Percentiles rank a stretch among this genome's conserved stretches.
phyloP scores from a whole-genome alignment of 208 protist species.

The Leishmania martiniquensis region DNA sequence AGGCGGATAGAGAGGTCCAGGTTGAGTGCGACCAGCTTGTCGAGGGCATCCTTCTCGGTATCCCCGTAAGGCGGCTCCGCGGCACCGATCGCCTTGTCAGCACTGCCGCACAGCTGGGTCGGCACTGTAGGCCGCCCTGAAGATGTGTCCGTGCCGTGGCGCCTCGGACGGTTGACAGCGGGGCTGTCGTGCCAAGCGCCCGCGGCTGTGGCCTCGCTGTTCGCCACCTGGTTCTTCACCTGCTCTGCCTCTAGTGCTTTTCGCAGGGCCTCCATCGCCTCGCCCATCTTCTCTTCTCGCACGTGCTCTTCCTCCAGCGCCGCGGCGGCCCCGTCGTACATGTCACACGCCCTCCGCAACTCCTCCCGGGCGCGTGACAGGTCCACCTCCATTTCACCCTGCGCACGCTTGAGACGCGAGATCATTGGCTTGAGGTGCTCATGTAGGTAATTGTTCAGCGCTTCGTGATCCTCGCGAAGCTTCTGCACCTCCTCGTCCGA shows the following conservation, averaged over 20 bases:
- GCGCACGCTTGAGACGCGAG: slow-evolving; percentile 16
- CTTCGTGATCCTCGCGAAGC: slow-evolving; percentile 28
- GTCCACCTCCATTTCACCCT: slow-evolving; percentile 38
- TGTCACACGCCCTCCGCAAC: slow-evolving; percentile 22
- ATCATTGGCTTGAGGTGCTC: slow-evolving; percentile 36
- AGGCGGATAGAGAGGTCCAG: slow-evolving; percentile 40
- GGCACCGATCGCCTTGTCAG: background rate
- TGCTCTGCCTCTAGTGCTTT: slow-evolving; percentile 34
- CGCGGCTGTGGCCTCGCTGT: background rate
- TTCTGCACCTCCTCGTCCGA: background rate
- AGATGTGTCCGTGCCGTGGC: slow-evolving; percentile 5
- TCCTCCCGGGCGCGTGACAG: slow-evolving; percentile 26
- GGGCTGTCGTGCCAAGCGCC: background rate
- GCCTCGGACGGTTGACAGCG: background rate
- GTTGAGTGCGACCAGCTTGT: slow-evolving; percentile 35
- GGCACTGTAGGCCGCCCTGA: slow-evolving; percentile 9
- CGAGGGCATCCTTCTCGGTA: slow-evolving; percentile 3
- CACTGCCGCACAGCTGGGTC: slow-evolving; percentile 5
- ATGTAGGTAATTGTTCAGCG: slow-evolving; percentile 36
- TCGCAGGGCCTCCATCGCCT: slow-evolving; percentile 41
- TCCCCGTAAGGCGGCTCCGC: background rate
- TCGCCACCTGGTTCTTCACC: slow-evolving; percentile 9
- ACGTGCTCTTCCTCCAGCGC: slow-evolving; percentile 34
- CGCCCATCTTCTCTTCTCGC: slow-evolving; percentile 49
- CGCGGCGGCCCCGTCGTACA: slow-evolving; percentile 27